phyloP scores from a whole-genome alignment of 2,329 filamentous ascomycete species.

The Beauveria asiatica region DNA sequence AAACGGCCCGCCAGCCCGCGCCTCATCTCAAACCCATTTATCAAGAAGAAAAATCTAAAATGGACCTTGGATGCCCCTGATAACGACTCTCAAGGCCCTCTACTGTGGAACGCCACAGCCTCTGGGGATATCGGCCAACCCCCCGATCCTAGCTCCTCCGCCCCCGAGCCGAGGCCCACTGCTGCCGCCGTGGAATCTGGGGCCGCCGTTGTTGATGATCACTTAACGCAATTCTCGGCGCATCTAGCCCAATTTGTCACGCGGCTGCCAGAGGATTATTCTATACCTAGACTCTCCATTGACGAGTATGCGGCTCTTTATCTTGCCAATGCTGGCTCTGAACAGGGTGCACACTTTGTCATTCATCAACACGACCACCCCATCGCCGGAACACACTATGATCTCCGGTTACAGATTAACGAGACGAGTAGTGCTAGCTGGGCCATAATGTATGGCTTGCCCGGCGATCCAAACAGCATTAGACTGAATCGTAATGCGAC shows the following conservation, averaged over 20 bases:
- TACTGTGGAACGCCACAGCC: not conserved
- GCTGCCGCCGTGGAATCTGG: constrained; percentile 34
- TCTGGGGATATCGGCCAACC: not conserved
- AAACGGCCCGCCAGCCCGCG: constrained; percentile 25
- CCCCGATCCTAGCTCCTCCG: not conserved
- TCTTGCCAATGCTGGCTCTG: constrained; percentile 20
- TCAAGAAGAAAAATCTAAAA: constrained; percentile 37
- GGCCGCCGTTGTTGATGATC: constrained; percentile 27
- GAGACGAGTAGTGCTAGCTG: constrained; percentile 56
- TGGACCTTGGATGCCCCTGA: constrained; percentile 29
- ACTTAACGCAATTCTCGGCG: constrained; percentile 30
- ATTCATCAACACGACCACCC: constrained; percentile 69
- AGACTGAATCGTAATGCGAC: constrained; percentile 50
- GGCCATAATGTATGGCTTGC: constrained; percentile 56
- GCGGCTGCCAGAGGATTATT: constrained; percentile 14
- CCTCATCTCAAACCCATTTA: constrained; percentile 36
- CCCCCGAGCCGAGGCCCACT: constrained; percentile 11
- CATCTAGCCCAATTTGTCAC: constrained; percentile 23
- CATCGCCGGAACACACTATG: constrained; percentile 59
- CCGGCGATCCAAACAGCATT: constrained; percentile 47
- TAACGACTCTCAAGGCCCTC: not conserved
- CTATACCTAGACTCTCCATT: constrained; percentile 22
- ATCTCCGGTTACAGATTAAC: constrained; percentile 62
- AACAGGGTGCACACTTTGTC: constrained; percentile 49
- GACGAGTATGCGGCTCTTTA: constrained; percentile 30